Base-by-base conservation (phyloP, 805 yeast species). In the Starmerella floris region DNA sequence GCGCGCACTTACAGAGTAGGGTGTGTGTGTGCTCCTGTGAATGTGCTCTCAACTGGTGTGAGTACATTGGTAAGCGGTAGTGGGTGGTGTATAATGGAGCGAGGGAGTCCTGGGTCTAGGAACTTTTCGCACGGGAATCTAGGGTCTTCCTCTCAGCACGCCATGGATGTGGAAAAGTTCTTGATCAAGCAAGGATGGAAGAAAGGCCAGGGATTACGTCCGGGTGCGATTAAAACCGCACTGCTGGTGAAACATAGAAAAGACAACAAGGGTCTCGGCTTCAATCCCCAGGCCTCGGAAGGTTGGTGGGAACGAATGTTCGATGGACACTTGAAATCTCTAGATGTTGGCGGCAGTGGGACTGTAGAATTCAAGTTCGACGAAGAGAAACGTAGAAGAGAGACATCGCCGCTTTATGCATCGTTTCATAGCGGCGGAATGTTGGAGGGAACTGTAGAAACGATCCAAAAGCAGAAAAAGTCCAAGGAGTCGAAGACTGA, bases 241-340 rank as follows among this genome's bases (percentile, higher is more conserved):
- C 76, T 88, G 33, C 62, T 88, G 48, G 95, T 91, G 42, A 80
- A 79, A 51, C 96, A 88, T 56, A 85, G 91, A 62, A 78, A 76
- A 52, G 95, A 88, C 56, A 77, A 76, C 44, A 85, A 84, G 57
- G 98, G 98, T 9, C 68, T 88, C 22, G 98, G 98, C 0, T 79
- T 80, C 56, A 70, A 72, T 21, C 64, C 67, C 9, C 78, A 76
- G 40, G 91, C 83, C 51, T 73, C 77, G 15, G 94, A 83, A 50
- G 79, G 83, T 36, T 88, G 98, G 98, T 88, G 98, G 98, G 98
- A 88, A 52, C 71, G 83, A 50, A 67, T 88, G 35, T 91, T 91
- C 64, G 96, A 88, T 61, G 95, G 95, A 1, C 95, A 85, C 51
- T 68, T 88, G 50, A 83, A 83, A 56, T 72, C 75, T 8, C 59